Conservation (phyloP, 352 stramenopile species). For the Phytopythium montanum region DNA sequence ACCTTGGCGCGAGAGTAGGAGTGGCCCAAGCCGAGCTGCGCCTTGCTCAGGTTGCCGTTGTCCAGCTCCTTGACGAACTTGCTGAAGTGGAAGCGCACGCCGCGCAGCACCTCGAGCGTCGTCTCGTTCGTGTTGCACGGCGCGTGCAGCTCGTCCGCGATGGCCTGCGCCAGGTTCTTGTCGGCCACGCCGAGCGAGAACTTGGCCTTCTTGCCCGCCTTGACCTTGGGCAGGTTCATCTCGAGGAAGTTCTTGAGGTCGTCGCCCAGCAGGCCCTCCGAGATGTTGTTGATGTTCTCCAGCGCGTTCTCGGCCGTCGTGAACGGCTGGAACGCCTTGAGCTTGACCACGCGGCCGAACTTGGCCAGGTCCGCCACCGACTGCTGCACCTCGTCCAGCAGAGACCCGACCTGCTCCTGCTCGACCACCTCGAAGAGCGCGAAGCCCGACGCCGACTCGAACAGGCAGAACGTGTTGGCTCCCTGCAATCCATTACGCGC, state of each 20-base stretch:
- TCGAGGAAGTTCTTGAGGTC: slow-evolving; percentile 99
- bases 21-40: slow-evolving; percentile 98
- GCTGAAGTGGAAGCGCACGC: slow-evolving; percentile 96
- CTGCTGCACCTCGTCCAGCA: slow-evolving; percentile 89
- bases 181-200: slow-evolving; percentile 92
- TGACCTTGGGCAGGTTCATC: slow-evolving; percentile 98
- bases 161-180: slow-evolving; percentile 92
- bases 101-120: slow-evolving; percentile 94
- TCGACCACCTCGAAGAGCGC: slow-evolving; percentile 98
- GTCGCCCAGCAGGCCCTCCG: slow-evolving; percentile 91
- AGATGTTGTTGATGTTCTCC: slow-evolving; percentile 99
- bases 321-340: slow-evolving; percentile 99
- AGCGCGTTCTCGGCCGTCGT: slow-evolving; percentile 98
- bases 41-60: slow-evolving; percentile 95
- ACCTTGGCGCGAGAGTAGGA: slow-evolving; percentile 98
- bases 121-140: slow-evolving; percentile 98
- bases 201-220: slow-evolving; percentile 89
- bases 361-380: slow-evolving; percentile 91
- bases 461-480: slow-evolving; percentile 90
- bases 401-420: slow-evolving; percentile 94
- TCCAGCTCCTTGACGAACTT: slow-evolving; percentile 98
- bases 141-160: slow-evolving; percentile 93
- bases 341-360: slow-evolving; percentile 97
- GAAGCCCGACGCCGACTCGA: slow-evolving; percentile 98
- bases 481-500: background rate